phyloP scores from a whole-genome alignment of 1,284 basidiomycete species.

The Volvariella surrecta region DNA sequence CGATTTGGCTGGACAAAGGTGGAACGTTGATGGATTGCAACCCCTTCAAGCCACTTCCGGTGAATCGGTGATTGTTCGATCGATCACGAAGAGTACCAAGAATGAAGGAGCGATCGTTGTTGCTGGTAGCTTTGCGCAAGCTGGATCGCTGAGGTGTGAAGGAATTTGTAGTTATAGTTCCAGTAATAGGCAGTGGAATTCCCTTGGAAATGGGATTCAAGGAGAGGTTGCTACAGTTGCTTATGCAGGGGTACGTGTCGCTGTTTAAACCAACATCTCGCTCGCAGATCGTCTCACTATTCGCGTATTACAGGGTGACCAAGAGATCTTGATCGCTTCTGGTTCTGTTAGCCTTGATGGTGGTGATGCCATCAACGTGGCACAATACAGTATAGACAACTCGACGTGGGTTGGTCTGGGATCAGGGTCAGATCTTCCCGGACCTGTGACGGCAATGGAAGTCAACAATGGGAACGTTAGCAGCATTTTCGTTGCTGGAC shows the following conservation, averaged over 20 bases:
- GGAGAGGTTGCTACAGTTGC: constrained; percentile 78
- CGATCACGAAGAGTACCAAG: constrained; percentile 52
- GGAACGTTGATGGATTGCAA: constrained; percentile 51
- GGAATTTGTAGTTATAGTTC: constrained; percentile 78
- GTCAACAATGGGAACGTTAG: constrained; percentile 76
- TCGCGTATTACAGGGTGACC: constrained; percentile 35
- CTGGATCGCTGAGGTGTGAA: constrained; percentile 70
- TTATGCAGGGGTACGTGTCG: constrained; percentile 66
- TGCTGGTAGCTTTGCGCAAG: constrained; percentile 78
- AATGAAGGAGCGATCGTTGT: constrained; percentile 70
- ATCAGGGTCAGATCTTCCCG: constrained; percentile 58
- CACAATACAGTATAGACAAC: constrained; percentile 62
- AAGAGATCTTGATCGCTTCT: constrained; percentile 58
- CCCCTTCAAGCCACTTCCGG: constrained; percentile 44
- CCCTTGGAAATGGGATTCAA: constrained; percentile 73
- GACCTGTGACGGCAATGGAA: constrained; percentile 84
- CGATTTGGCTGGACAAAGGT: constrained; percentile 53
- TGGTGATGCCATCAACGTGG: constrained; percentile 57
- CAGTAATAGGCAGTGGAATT: constrained; percentile 65
- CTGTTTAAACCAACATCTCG: constrained; percentile 3
- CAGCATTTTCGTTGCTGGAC: constrained; percentile 88
- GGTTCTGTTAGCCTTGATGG: constrained; percentile 68
- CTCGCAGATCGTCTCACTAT: no score
- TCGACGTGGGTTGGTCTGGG: constrained; percentile 74
- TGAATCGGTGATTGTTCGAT: constrained; percentile 61